Conservation (phyloP, 1,284 basidiomycete genomes). For the Marasmius fiardii region DNA sequence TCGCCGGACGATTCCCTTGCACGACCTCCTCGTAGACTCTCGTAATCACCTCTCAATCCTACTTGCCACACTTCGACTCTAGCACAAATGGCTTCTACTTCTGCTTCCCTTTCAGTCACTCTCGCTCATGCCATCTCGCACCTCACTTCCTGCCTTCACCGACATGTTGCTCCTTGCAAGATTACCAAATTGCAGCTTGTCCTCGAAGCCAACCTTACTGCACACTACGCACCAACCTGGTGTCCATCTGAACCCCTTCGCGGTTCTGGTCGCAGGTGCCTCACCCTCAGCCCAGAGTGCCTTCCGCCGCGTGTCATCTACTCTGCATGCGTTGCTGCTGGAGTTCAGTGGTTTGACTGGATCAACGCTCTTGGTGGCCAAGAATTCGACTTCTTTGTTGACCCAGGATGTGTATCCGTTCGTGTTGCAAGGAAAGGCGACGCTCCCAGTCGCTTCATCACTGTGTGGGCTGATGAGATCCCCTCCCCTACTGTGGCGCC, state of each 20-base stretch:
- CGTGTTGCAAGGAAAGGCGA: slow-evolving; percentile 44
- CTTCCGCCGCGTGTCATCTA: slow-evolving; percentile 69
- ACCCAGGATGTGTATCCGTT: slow-evolving; percentile 71
- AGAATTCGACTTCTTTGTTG: slow-evolving; percentile 75
- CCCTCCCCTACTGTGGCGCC: slow-evolving; percentile 23
- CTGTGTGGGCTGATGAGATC: slow-evolving; percentile 61
- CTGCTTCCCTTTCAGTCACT: slow-evolving; percentile 56
- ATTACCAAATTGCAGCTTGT: slow-evolving; percentile 64
- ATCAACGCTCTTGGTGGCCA: slow-evolving; percentile 59
- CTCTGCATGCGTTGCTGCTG: slow-evolving; percentile 61
- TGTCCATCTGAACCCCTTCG: slow-evolving; percentile 55
- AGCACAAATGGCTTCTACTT: slow-evolving; percentile 39
- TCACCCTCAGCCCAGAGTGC: slow-evolving; percentile 64
- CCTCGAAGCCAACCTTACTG: slow-evolving; percentile 67
- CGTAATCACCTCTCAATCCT: not conserved
- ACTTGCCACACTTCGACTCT: not conserved
- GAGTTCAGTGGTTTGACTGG: slow-evolving; percentile 77
- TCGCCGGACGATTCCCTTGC: slow-evolving; percentile 67
- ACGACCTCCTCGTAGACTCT: not conserved
- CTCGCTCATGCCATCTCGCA: slow-evolving; percentile 70
- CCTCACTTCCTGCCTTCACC: slow-evolving; percentile 61
- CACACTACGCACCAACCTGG: slow-evolving; percentile 67
- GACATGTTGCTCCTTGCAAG: slow-evolving; percentile 41
- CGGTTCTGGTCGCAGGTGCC: slow-evolving; percentile 69
- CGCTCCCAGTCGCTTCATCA: slow-evolving; percentile 40